Base-by-base conservation (phyloP, 164 flowering plant species). In the Warburgia ugandensis region DNA sequence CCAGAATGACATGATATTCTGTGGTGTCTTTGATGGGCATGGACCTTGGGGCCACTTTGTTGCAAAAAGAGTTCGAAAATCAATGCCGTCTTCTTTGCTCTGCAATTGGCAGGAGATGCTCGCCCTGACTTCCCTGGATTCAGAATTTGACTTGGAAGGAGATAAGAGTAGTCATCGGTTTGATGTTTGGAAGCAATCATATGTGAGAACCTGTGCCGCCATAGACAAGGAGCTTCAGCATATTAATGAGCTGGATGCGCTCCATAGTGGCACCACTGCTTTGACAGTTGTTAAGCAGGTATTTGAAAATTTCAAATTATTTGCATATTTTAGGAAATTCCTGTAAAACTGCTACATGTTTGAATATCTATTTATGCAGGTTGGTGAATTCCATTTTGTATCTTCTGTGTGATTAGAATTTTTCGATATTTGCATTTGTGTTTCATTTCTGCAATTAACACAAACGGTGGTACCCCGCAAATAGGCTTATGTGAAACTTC, bases 1-100 rank as follows among this genome's bases (percentile, higher is more conserved):
- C 58, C 87, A 89, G 70, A 75, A 71, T 56, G 95, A 89, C 62
- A 76, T 81, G 84, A 66, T 72, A 12, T 86, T 89, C 50, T 86
- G 95, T 55, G 97, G 97, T 31, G 71, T 89, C 30, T 89, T 89
- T 49, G 97, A 89, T 48, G 97, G 97, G 55, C 97, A 89, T 50
- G 95, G 97, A 20, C 75, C 82, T 19, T 90, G 97, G 97, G 97
- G 97, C 0, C 95, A 90, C 56, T 74, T 54, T 61, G 88, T 90
- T 17, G 67, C 95, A 0, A 86, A 84, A 65, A 74, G 44, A 20
- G 86, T 77, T 28, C 62, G 87, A 55, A 68, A 90, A 45, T 65
- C 77, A 20, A 65, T 90, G 81, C 88, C 94, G 12, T 26, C 75
- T 0, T 66, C 73, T 45, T 63, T 90, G 74, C 69, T 86, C 13